These are phyloP conservation scores for Canariomyces notabilis DNA, from an alignment of 2,329 filamentous ascomycete species.

Conservation along the genomic window DNA sequence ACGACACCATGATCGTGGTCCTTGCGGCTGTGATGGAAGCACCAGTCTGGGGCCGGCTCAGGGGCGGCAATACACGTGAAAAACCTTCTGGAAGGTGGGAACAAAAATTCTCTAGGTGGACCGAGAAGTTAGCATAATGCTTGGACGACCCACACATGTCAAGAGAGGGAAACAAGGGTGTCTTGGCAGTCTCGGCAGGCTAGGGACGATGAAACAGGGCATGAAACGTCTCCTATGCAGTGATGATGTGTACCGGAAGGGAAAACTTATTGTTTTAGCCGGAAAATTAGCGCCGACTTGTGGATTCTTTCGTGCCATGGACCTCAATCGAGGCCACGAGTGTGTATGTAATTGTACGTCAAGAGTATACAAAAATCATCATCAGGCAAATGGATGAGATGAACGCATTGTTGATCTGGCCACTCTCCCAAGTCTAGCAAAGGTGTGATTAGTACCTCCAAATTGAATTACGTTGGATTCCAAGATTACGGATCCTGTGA, in stretches of 20 bases:
- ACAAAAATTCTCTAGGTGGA: not conserved
- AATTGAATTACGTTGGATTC: not conserved
- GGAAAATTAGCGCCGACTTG: constrained; percentile 1
- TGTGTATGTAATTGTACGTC: no score
- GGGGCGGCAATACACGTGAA: no score
- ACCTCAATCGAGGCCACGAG: not conserved
- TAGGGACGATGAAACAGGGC: constrained; percentile 6
- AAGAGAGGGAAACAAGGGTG: constrained; percentile 2
- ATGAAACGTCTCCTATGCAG: constrained; percentile 5
- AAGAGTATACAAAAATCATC: not conserved
- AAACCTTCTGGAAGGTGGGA: constrained; percentile 14
- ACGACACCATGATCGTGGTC: no score
- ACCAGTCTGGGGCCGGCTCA: no score
- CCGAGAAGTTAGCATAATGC: not conserved
- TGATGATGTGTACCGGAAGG: constrained; percentile 2
- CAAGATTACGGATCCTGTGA: not conserved
- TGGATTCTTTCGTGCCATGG: not conserved
- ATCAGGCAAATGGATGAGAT: not conserved
- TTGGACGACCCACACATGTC: constrained; percentile 2
- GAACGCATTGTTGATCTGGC: no score
- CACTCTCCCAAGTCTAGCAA: no score
- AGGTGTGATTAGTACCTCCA: not conserved
- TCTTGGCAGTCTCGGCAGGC: constrained; percentile 4
- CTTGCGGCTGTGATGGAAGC: no score
- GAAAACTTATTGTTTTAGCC: not conserved